Conservation (phyloP, 1,139 yeast species). For the Meyerozyma carpophila region DNA sequence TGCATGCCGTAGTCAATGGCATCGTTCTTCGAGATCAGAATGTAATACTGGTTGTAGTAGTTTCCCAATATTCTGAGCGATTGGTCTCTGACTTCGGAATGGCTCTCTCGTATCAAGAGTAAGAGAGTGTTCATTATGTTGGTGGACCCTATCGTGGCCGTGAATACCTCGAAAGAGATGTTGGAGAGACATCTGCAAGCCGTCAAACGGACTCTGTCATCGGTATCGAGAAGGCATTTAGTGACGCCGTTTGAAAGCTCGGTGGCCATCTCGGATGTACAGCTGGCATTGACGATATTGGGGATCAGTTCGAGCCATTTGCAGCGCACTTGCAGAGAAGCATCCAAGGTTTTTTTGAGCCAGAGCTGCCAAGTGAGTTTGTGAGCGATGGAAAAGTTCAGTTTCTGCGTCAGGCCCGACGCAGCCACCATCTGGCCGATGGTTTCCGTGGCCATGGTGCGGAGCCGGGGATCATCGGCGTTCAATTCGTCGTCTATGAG, state of each 20-base stretch:
- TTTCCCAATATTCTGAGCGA: constrained; percentile 54
- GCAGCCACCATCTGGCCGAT: constrained; percentile 58
- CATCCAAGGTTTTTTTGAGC: constrained; percentile 71
- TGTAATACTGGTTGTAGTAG: constrained; percentile 40
- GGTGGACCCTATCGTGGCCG: constrained; percentile 39
- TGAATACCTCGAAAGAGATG: constrained; percentile 34
- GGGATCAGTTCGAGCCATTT: constrained; percentile 64
- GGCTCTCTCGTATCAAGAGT: constrained; percentile 67
- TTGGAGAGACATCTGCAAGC: constrained; percentile 48
- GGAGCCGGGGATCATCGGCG: constrained; percentile 60
- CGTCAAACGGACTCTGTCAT: constrained; percentile 64
- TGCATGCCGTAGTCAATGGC: constrained; percentile 27
- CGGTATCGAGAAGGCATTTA: constrained; percentile 69
- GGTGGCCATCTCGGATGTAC: constrained; percentile 39
- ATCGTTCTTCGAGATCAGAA: constrained; percentile 10
- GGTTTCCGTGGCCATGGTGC: constrained; percentile 68
- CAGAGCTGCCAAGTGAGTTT: constrained; percentile 63
- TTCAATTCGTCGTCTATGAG: constrained; percentile 75
- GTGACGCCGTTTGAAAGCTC: constrained; percentile 58
- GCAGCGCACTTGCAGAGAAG: constrained; percentile 56
- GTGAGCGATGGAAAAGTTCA: constrained; percentile 58
- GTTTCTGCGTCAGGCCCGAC: constrained; percentile 22
- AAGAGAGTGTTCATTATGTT: constrained; percentile 50
- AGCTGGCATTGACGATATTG: constrained; percentile 22
- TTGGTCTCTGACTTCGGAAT: constrained; percentile 56